Conservation (phyloP, 371 early-diverging fungal genomes). For the Gilbertella persicaria region DNA sequence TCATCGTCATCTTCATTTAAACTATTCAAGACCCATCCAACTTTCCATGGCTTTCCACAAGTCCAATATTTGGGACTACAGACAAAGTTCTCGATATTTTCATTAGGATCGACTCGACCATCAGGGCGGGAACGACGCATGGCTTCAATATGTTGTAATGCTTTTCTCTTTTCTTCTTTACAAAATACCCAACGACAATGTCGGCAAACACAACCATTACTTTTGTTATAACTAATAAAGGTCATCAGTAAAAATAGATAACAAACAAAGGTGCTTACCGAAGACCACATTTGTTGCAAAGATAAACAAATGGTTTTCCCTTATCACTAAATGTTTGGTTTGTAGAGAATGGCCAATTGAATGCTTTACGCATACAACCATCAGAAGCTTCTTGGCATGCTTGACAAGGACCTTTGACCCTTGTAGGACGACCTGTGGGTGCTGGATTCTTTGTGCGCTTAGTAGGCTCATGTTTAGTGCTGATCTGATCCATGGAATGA, state of each 20-base stretch:
- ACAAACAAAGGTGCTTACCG: too few species aligned
- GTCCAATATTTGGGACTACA: constrained; percentile 52
- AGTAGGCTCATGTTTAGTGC: constrained; percentile 7
- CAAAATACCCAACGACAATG: constrained; percentile 54
- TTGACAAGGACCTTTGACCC: constrained; percentile 49
- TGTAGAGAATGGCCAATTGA: constrained; percentile 48
- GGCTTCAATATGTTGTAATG: constrained; percentile 40
- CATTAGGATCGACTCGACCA: constrained; percentile 39
- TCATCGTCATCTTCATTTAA: constrained; percentile 21
- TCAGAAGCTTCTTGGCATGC: constrained; percentile 50
- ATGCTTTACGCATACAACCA: constrained; percentile 55
- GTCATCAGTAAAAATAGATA: constrained; percentile 3
- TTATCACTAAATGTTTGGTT: constrained; percentile 37
- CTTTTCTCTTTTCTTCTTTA: constrained; percentile 54
- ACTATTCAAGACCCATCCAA: constrained; percentile 48
- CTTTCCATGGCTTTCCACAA: constrained; percentile 49
- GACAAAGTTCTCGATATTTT: constrained; percentile 47
- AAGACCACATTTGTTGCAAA: constrained; percentile 54
- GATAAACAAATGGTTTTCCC: constrained; percentile 48
- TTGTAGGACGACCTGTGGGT: constrained; percentile 28
- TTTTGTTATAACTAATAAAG: constrained; percentile 43
- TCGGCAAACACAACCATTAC: constrained; percentile 45
- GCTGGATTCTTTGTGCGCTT: background rate
- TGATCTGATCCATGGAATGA: constrained; percentile 5
- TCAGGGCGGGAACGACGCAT: constrained; percentile 46